These are phyloP conservation scores for Fusarium chuoi DNA, from an alignment of 2,329 filamentous ascomycete genomes.

Conservation along the genomic window DNA sequence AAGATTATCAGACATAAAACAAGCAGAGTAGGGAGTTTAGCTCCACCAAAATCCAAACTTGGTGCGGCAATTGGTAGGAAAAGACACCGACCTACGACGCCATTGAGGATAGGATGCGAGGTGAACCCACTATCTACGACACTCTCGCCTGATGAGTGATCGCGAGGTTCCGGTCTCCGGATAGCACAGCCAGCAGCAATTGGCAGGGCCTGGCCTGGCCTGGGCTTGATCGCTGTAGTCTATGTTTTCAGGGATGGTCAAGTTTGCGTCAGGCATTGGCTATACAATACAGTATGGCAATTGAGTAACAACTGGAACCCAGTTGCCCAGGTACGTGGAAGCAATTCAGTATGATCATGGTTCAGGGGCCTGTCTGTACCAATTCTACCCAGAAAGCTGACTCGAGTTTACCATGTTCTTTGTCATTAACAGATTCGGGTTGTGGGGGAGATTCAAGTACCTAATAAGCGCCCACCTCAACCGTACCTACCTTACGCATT, in stretches of 20 bases:
- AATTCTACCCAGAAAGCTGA: background rate
- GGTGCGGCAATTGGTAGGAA: constrained; percentile 36
- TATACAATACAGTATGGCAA: background rate
- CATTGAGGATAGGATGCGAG: constrained; percentile 17
- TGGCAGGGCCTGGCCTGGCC: too few species aligned
- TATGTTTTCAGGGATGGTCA: constrained; percentile 1
- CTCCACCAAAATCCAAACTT: constrained; percentile 29
- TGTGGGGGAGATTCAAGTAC: constrained; percentile 30
- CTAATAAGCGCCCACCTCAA: background rate
- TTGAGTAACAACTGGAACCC: background rate
- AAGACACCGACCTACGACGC: constrained; percentile 2
- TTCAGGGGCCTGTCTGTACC: background rate
- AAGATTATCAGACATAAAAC: constrained; percentile 31
- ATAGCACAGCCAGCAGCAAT: constrained; percentile 37
- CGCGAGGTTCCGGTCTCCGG: constrained; percentile 41
- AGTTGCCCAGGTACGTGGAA: background rate
- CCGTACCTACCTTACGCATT: background rate
- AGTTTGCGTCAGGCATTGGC: background rate
- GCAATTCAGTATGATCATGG: background rate
- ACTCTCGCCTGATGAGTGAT: constrained; percentile 35
- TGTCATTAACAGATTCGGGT: constrained; percentile 27
- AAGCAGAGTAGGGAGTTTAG: background rate
- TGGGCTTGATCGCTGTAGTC: constrained; percentile 21
- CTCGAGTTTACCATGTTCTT: constrained; percentile 1
- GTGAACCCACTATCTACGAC: constrained; percentile 34